These are phyloP conservation scores for Berberis thunbergii DNA, from an alignment of 164 flowering plant genomes.

Conservation along the genomic window DNA sequence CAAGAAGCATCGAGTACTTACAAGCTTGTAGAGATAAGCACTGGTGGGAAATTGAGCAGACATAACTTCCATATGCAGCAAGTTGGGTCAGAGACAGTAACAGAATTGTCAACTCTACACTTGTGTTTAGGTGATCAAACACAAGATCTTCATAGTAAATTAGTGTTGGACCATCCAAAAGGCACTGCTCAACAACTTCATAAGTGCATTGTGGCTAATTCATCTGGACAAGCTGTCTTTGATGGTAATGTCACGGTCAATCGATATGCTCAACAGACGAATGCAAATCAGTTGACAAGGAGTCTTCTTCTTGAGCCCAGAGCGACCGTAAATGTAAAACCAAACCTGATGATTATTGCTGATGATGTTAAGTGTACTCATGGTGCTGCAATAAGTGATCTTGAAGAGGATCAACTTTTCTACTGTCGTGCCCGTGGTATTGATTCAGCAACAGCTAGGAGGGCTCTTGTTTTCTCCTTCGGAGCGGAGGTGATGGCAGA, in stretches of 20 bases:
- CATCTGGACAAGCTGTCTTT: slow-evolving; percentile 75
- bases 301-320: slow-evolving; percentile 78
- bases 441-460: slow-evolving; percentile 57
- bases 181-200: slow-evolving; percentile 74
- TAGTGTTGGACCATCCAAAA: slow-evolving; percentile 80
- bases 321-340: slow-evolving; percentile 81
- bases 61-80: slow-evolving; percentile 86
- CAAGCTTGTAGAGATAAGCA: slow-evolving; percentile 66
- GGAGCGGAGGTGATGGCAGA: slow-evolving; percentile 66
- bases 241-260: slow-evolving; percentile 86
- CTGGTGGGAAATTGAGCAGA: slow-evolving; percentile 81
- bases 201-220: slow-evolving; percentile 85
- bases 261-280: slow-evolving; percentile 87
- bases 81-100: slow-evolving; percentile 65
- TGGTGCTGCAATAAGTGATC: slow-evolving; percentile 91
- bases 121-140: slow-evolving; percentile 52
- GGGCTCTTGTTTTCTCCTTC: slow-evolving; percentile 71
- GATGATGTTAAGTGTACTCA: slow-evolving; percentile 94
- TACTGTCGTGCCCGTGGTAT: slow-evolving; percentile 80
- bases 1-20: slow-evolving; percentile 71
- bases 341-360: slow-evolving; percentile 87
- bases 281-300: slow-evolving; percentile 92
- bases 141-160: slow-evolving; percentile 80
- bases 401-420: slow-evolving; percentile 82
- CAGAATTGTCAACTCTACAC: slow-evolving; percentile 73